Base-by-base conservation (phyloP, 192 early-diverging fungal species). In the Paraglomus brasilianum region DNA sequence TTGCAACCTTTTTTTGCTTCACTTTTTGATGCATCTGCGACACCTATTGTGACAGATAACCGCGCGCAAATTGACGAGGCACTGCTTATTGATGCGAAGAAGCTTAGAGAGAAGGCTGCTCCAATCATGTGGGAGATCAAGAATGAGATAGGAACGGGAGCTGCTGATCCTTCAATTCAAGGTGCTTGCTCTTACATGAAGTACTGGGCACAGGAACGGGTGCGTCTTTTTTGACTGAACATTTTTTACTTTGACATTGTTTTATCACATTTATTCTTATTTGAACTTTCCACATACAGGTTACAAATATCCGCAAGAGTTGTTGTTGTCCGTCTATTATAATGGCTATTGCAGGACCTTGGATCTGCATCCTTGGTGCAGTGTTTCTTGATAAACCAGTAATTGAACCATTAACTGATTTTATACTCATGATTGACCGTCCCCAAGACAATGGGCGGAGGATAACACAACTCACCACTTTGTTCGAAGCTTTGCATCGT, bases 241-340 rank as follows among this genome's bases (percentile, higher is more conserved):
- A 30, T 30, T 30, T 42, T 41, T 19, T 17, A 59, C 30, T 41
- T 59, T 59, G 30, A 41, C 42, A 59, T 41, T 8, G 57, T 36
- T 14, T 41, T 59, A 30, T 30, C 30, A 9, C 39, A 40, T 59
- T 59, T 41, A 59, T 59, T 59, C 57, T 41, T 59, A 14, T 41
- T 41, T 59, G 42, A 59, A 30, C 30, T 59, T 59, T 40, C 19
- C 17, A 38, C 22, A 3, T 41, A 59, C 38, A 59, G 57, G 19
- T 17, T 17, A 8, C 21, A 19, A 59, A 59, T 13, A 59, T 59
- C 42, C 40, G 57, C 57, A 59, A 59, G 14, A 59, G 4, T 40
- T 42, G 13, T 59, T 59, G 57, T 40, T 59, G 57, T 9, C 14
- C 15, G 42, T 59, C 39, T 59, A 59, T 59, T 40, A 59, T 59